These are phyloP conservation scores for Oryza punctata DNA, from an alignment of 176 grass and related monocot genomes.

Conservation along the genomic window DNA sequence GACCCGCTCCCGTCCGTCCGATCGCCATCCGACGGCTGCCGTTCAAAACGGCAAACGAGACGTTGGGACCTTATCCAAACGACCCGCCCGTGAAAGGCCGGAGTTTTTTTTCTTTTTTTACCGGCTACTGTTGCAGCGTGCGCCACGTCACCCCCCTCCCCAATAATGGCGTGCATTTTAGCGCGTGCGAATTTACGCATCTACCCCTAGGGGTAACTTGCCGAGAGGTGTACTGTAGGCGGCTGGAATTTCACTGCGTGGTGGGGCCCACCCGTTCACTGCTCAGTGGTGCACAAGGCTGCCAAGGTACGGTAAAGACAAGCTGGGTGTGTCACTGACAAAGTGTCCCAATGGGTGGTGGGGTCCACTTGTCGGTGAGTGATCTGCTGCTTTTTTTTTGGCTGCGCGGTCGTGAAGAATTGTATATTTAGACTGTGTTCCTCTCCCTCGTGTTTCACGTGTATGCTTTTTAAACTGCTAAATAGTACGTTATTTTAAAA, in stretches of 20 bases:
- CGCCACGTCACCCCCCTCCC: background rate
- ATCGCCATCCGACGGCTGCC: constrained; percentile 38
- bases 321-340: background rate
- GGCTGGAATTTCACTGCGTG: background rate
- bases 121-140: background rate
- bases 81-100: background rate
- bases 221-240: background rate
- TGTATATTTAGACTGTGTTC: background rate
- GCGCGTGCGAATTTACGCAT: background rate
- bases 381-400: too few relatives aligned
- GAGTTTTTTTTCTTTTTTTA: constrained; percentile 2
- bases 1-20: background rate
- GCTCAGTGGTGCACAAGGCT: background rate
- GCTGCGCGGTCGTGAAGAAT: background rate
- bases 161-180: background rate
- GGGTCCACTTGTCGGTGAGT: background rate
- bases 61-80: constrained; percentile 26
- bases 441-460: too few relatives aligned
- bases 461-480: too few relatives aligned
- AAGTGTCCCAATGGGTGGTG: background rate
- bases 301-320: background rate
- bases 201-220: background rate
- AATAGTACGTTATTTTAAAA: too few relatives aligned
- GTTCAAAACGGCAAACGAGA: constrained; percentile 44
- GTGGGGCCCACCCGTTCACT: background rate